phyloP scores from a whole-genome alignment of 495 filamentous ascomycete genomes.

The Durotheca rogersii region DNA sequence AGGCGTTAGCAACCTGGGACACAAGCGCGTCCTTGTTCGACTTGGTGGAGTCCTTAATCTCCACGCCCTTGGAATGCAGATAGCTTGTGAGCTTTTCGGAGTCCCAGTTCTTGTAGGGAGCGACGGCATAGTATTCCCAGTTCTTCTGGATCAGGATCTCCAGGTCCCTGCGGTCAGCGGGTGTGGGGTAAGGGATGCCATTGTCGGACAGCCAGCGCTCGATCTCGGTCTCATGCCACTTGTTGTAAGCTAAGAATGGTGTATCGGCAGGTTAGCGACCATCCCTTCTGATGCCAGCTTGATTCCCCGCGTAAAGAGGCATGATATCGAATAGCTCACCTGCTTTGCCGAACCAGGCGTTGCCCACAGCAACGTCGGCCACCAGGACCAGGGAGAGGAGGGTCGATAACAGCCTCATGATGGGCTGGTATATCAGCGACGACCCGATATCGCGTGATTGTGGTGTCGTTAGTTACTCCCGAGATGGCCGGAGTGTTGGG shows the following conservation, averaged over 20 bases:
- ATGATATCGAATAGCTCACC: constrained; percentile 53
- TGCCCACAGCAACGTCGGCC: constrained; percentile 65
- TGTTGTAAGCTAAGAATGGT: constrained; percentile 79
- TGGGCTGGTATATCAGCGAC: constrained; percentile 15
- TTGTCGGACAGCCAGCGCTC: constrained; percentile 97
- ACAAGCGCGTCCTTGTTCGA: constrained; percentile 66
- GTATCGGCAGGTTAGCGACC: too few relatives aligned
- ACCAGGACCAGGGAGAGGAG: constrained; percentile 70
- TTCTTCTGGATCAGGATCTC: constrained; percentile 83
- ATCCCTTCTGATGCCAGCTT: background rate
- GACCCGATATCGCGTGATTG: background rate
- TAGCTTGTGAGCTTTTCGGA: constrained; percentile 63
- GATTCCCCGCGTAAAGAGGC: background rate
- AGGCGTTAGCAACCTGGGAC: constrained; percentile 66
- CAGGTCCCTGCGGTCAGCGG: constrained; percentile 83
- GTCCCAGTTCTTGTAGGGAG: constrained; percentile 74
- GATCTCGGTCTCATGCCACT: constrained; percentile 97
- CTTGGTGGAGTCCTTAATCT: constrained; percentile 62
- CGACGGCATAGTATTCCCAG: constrained; percentile 70
- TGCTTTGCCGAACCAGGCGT: constrained; percentile 79
- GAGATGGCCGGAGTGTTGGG: too few relatives aligned
- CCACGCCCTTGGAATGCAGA: constrained; percentile 64
- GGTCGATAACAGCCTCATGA: constrained; percentile 74
- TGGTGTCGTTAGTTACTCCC: too few relatives aligned
- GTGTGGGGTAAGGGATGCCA: constrained; percentile 79